Evolutionary conservation across 805 yeast genomes (phyloP).

Genomic region (Saccharomycopsis microspora): DNA sequence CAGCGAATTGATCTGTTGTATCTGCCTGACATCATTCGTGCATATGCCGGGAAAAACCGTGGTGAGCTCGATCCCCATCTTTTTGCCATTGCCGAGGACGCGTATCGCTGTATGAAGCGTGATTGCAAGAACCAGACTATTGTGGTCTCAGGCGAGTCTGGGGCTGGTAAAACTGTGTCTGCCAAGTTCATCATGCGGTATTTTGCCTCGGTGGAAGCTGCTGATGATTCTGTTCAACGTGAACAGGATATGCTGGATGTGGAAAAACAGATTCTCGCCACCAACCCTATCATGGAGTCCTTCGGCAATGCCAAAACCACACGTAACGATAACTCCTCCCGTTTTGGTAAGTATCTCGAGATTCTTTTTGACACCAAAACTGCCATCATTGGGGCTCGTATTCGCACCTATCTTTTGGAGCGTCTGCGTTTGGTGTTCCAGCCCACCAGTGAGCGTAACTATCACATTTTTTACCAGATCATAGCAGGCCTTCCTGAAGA

Average conservation of each 20-base stretch:
- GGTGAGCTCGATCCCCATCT: conserved; percentile 96
- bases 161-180: conserved; percentile 97
- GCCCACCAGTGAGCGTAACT: conserved; percentile 83
- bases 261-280: conserved; percentile 89
- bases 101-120: conserved; percentile 86
- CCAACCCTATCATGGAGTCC: conserved; percentile 95
- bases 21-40: conserved; percentile 86
- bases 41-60: conserved; percentile 84
- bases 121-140: conserved; percentile 85
- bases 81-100: conserved; percentile 96
- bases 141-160: conserved; percentile 95
- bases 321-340: conserved; percentile 93
- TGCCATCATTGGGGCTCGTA: conserved; percentile 86
- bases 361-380: conserved; percentile 68
- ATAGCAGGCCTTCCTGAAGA: conserved; percentile 54
- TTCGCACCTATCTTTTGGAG: conserved; percentile 85
- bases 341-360: conserved; percentile 94
- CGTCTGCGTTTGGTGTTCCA: conserved; percentile 92
- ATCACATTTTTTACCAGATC: conserved; percentile 88
- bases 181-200: conserved; percentile 97
- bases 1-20: conserved; percentile 85
- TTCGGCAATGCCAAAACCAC: conserved; percentile 98
- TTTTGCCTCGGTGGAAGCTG: conserved; percentile 79
- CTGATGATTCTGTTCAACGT: conserved; percentile 25
- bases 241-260: conserved; percentile 71